phyloP scores from a whole-genome alignment of 2,329 filamentous ascomycete species.

The Exophiala sp. region DNA sequence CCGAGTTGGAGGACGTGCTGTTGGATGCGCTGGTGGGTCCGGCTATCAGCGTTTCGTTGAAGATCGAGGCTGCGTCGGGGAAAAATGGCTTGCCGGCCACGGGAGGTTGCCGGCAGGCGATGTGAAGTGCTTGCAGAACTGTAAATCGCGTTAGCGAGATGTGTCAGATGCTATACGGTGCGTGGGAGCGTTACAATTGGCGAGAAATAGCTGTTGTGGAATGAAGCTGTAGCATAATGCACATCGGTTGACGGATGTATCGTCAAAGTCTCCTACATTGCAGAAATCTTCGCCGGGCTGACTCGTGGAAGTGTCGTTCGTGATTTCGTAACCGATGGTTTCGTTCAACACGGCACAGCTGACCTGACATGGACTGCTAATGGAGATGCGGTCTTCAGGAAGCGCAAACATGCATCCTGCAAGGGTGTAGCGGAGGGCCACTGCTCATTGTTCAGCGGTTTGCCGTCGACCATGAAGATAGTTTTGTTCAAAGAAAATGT shows the following conservation, averaged over 20 bases:
- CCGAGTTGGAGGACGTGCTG: constrained; percentile 22
- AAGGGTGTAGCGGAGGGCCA: constrained; percentile 45
- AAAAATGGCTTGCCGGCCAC: constrained; percentile 36
- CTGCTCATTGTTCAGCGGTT: constrained; percentile 28
- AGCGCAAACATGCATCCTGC: constrained; percentile 43
- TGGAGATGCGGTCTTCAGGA: constrained; percentile 34
- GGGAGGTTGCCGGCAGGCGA: constrained; percentile 43
- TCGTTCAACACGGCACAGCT: constrained; percentile 36
- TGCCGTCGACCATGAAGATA: not conserved
- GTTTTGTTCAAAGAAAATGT: not conserved
- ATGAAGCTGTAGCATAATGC: constrained; percentile 44
- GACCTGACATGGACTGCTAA: constrained; percentile 45
- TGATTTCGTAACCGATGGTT: constrained; percentile 31
- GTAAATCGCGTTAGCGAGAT: not conserved
- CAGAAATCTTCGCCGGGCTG: constrained; percentile 39
- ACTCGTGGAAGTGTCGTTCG: constrained; percentile 30
- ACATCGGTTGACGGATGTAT: constrained; percentile 41
- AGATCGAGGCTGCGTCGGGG: constrained; percentile 40
- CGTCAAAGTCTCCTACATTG: constrained; percentile 36
- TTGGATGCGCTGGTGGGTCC: constrained; percentile 26
- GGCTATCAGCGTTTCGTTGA: constrained; percentile 34
- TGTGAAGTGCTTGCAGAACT: constrained; percentile 46
- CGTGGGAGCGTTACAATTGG: constrained; percentile 40
- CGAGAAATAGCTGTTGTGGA: constrained; percentile 38
- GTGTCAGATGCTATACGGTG: not conserved